Conservation (phyloP, 2,329 filamentous ascomycete species). For the Colletotrichum sp. region DNA sequence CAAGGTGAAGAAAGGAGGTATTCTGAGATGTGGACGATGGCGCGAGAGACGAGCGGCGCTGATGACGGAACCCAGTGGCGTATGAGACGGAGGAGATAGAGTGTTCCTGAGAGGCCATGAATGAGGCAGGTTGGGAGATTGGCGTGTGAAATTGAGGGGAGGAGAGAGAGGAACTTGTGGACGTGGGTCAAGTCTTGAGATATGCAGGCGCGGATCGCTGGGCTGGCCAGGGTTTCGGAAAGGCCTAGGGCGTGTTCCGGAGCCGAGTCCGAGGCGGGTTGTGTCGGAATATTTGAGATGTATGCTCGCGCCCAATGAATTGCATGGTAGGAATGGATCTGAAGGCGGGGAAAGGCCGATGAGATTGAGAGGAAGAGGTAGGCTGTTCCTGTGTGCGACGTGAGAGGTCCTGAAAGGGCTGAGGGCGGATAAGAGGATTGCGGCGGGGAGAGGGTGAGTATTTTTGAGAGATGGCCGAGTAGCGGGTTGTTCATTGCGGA, state of each 20-base stretch:
- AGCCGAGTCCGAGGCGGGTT: not conserved
- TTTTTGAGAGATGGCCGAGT: slow-evolving; percentile 16
- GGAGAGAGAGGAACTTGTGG: slow-evolving; percentile 43
- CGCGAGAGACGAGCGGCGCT: slow-evolving; percentile 52
- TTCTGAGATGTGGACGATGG: slow-evolving; percentile 61
- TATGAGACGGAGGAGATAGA: slow-evolving; percentile 72
- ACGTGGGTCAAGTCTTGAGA: slow-evolving; percentile 42
- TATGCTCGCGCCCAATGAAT: slow-evolving; percentile 54
- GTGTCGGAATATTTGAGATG: slow-evolving; percentile 37
- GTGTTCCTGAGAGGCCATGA: slow-evolving; percentile 70
- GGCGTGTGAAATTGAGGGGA: slow-evolving; percentile 30
- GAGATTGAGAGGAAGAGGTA: slow-evolving; percentile 60
- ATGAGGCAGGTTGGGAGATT: slow-evolving; percentile 63
- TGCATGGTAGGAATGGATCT: slow-evolving; percentile 45
- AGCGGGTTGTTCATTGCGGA: not conserved
- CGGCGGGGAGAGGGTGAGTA: slow-evolving; percentile 41
- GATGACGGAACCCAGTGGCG: slow-evolving; percentile 59
- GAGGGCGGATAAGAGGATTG: slow-evolving; percentile 35
- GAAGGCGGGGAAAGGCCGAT: slow-evolving; percentile 44
- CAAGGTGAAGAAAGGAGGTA: slow-evolving; percentile 52
- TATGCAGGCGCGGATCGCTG: slow-evolving; percentile 50
- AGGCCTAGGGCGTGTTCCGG: slow-evolving; percentile 45
- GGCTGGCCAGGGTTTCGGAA: slow-evolving; percentile 50
- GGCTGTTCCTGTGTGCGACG: slow-evolving; percentile 60
- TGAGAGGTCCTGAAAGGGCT: slow-evolving; percentile 52